phyloP scores from a whole-genome alignment of 805 yeast species.

The Nakazawaea siamensis region DNA sequence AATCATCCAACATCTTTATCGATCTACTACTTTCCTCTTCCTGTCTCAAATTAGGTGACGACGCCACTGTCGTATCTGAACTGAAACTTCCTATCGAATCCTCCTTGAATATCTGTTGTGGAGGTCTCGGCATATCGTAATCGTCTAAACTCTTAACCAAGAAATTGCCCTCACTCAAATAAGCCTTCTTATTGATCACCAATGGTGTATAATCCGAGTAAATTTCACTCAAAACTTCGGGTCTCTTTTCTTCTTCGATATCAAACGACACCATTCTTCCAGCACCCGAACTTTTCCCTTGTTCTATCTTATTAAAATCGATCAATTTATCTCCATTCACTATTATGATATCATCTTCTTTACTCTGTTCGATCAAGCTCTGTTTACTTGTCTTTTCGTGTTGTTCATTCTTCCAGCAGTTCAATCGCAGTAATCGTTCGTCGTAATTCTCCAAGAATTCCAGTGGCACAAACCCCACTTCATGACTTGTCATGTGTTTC shows the following conservation, averaged over 20 bases:
- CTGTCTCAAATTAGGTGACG: not conserved
- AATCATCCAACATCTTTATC: slow-evolving; percentile 8
- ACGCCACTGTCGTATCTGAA: slow-evolving; percentile 14
- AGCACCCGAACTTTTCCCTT: slow-evolving; percentile 3
- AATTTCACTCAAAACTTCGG: slow-evolving; percentile 34
- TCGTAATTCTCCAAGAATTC: slow-evolving; percentile 88
- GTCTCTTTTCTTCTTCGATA: slow-evolving; percentile 25
- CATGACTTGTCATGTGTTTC: slow-evolving; percentile 35
- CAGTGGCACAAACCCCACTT: slow-evolving; percentile 94
- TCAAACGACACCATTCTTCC: slow-evolving; percentile 23
- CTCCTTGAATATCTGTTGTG: slow-evolving; percentile 6
- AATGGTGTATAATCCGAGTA: slow-evolving; percentile 22
- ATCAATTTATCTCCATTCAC: slow-evolving; percentile 9
- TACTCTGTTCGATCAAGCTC: slow-evolving; percentile 1
- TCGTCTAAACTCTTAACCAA: slow-evolving; percentile 24
- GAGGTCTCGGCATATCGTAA: slow-evolving; percentile 14
- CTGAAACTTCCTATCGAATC: slow-evolving; percentile 22
- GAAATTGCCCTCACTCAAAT: slow-evolving; percentile 17
- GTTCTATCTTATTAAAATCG: slow-evolving; percentile 5
- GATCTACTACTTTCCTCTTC: not conserved
- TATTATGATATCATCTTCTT: not conserved
- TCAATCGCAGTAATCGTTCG: slow-evolving; percentile 84
- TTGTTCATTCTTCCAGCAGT: slow-evolving; percentile 88
- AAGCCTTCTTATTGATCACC: slow-evolving; percentile 18
- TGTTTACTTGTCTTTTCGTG: slow-evolving; percentile 28